These are phyloP conservation scores for Xylaria grammica DNA, from an alignment of 495 filamentous ascomycete genomes.

Conservation along the genomic window DNA sequence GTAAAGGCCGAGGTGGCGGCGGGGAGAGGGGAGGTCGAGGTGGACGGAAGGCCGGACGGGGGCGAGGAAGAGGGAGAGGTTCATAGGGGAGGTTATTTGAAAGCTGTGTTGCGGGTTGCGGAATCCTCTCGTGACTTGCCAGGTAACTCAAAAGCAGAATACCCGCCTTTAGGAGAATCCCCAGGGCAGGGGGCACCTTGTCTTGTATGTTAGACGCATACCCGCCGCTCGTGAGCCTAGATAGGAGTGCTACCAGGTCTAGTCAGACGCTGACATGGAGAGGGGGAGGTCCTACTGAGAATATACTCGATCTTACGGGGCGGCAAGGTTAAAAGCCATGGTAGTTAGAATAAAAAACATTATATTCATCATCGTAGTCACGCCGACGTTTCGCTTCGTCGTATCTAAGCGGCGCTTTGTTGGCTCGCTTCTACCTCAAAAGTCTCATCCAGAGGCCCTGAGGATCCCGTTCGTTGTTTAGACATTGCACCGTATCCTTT, in stretches of 20 bases:
- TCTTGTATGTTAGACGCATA: no score
- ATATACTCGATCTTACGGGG: not conserved
- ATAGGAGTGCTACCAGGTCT: no score
- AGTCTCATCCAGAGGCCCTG: no score
- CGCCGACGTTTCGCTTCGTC: not conserved
- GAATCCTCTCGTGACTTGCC: no score
- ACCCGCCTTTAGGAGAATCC: no score
- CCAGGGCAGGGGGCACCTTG: no score
- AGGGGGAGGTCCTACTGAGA: no score
- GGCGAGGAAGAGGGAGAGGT: constrained; percentile 9
- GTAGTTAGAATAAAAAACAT: not conserved
- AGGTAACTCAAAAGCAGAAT: no score
- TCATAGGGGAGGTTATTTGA: not conserved
- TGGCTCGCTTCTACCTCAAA: not conserved
- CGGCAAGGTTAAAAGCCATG: not conserved
- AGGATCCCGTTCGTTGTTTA: no score
- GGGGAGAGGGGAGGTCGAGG: constrained; percentile 17
- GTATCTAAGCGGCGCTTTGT: not conserved
- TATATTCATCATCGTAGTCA: not conserved
- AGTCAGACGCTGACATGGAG: no score
- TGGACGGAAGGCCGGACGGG: constrained; percentile 10
- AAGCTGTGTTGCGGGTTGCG: not conserved
- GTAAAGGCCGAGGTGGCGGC: constrained; percentile 18
- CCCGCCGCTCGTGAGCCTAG: no score
- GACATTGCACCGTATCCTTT: no score